Evolutionary conservation across 257 asterid species (phyloP).

Genomic region (Petunia secreta): DNA sequence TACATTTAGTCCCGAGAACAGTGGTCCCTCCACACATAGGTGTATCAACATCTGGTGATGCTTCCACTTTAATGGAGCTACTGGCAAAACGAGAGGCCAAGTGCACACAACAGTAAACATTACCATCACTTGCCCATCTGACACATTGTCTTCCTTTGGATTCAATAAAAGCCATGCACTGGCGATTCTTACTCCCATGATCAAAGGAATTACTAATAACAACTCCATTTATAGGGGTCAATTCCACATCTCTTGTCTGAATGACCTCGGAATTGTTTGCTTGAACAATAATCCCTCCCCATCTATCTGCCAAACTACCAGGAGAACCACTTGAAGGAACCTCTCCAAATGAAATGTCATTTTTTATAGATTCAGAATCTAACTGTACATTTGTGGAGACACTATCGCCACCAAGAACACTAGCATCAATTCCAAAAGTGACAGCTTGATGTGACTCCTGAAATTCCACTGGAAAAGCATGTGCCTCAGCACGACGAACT

Average conservation of each 20-base stretch:
- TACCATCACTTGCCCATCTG: constrained; percentile 92
- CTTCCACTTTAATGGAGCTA: constrained; percentile 60
- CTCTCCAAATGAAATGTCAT: constrained; percentile 39
- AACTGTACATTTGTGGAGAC: constrained; percentile 38
- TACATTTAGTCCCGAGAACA: constrained; percentile 94
- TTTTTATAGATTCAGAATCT: constrained; percentile 52
- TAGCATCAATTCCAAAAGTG: constrained; percentile 54
- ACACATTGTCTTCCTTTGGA: constrained; percentile 94
- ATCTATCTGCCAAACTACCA: constrained; percentile 49
- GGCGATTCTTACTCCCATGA: constrained; percentile 66
- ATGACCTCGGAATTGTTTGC: constrained; percentile 51
- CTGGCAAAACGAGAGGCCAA: constrained; percentile 68
- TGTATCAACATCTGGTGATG: constrained; percentile 50
- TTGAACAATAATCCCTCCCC: constrained; percentile 76
- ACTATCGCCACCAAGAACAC: constrained; percentile 49
- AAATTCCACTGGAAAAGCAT: constrained; percentile 44
- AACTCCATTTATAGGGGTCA: constrained; percentile 50
- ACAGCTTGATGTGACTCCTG: constrained; percentile 56
- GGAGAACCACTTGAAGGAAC: constrained; percentile 46
- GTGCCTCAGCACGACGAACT: constrained; percentile 95
- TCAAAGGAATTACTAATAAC: constrained; percentile 47
- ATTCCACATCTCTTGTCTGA: constrained; percentile 50
- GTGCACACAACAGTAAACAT: constrained; percentile 93
- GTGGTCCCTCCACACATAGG: constrained; percentile 98
- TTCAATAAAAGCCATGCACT: constrained; percentile 87